Evolutionary conservation across 805 yeast species (phyloP).

Genomic region (Saccharomycopsis capsularis): DNA sequence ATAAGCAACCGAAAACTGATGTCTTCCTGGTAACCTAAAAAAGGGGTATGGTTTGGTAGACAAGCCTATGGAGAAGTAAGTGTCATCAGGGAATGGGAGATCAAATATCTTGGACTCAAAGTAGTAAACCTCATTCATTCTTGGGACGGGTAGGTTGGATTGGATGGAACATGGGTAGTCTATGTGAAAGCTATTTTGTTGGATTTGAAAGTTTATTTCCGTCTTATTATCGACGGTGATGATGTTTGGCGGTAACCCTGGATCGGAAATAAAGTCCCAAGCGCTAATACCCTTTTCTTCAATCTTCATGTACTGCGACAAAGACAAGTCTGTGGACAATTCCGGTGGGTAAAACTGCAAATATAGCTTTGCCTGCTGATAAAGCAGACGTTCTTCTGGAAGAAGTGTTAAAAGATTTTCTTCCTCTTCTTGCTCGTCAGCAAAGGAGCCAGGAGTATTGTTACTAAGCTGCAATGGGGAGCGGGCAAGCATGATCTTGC

Average conservation of each 20-base stretch:
- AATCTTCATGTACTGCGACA: slow-evolving; percentile 57
- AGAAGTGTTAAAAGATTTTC: slow-evolving; percentile 13
- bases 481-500: neutral
- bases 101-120: slow-evolving; percentile 83
- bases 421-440: slow-evolving; percentile 21
- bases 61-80: slow-evolving; percentile 67
- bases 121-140: slow-evolving; percentile 76
- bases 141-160: slow-evolving; percentile 81
- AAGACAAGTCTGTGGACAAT: slow-evolving; percentile 31
- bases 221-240: slow-evolving; percentile 58
- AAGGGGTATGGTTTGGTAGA: slow-evolving; percentile 87
- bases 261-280: slow-evolving; percentile 61
- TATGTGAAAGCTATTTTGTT: slow-evolving; percentile 31
- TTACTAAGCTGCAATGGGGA: slow-evolving; percentile 23
- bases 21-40: slow-evolving; percentile 90
- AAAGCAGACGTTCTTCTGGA: slow-evolving; percentile 33
- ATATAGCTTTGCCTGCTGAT: slow-evolving; percentile 34
- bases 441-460: slow-evolving; percentile 24
- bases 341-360: slow-evolving; percentile 38
- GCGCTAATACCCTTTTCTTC: slow-evolving; percentile 88
- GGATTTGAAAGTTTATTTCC: slow-evolving; percentile 36
- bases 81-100: slow-evolving; percentile 44
- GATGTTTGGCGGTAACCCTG: slow-evolving; percentile 47
- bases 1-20: slow-evolving; percentile 76
- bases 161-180: slow-evolving; percentile 56